These are phyloP conservation scores for Xerocomus nothofagi DNA, from an alignment of 1,284 basidiomycete species.

Conservation along the genomic window DNA sequence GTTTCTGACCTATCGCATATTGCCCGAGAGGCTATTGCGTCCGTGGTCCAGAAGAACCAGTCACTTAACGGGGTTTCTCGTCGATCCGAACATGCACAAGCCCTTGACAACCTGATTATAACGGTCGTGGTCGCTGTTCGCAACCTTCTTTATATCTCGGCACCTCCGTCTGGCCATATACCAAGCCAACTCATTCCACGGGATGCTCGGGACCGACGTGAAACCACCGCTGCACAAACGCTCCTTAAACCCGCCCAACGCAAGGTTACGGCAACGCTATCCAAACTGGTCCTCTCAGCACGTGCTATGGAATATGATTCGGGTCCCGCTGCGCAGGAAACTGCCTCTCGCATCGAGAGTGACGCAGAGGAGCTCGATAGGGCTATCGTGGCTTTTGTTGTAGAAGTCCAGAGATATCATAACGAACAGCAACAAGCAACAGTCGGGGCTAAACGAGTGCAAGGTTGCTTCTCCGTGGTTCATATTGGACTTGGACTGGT, in stretches of 20 bases:
- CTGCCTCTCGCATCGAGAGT: slow-evolving; percentile 69
- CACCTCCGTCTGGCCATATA: slow-evolving; percentile 62
- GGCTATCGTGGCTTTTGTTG: slow-evolving; percentile 70
- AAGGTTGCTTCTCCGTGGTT: slow-evolving; percentile 60
- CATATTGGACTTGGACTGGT: slow-evolving; percentile 72
- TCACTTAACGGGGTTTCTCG: slow-evolving; percentile 45
- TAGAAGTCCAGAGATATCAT: slow-evolving; percentile 65
- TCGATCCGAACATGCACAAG: slow-evolving; percentile 52
- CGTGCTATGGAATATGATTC: slow-evolving; percentile 78
- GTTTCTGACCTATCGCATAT: slow-evolving; percentile 58
- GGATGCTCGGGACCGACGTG: slow-evolving; percentile 44
- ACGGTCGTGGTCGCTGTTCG: slow-evolving; percentile 70
- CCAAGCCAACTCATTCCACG: slow-evolving; percentile 56
- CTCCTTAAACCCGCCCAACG: slow-evolving; percentile 72
- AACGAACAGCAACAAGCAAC: slow-evolving; percentile 38
- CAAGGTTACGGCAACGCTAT: slow-evolving; percentile 77
- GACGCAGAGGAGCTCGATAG: slow-evolving; percentile 79
- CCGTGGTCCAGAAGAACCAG: slow-evolving; percentile 60
- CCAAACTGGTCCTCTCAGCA: slow-evolving; percentile 72
- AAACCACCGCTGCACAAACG: slow-evolving; percentile 49
- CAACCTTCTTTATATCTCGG: slow-evolving; percentile 71
- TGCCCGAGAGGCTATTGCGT: slow-evolving; percentile 59
- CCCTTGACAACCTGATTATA: slow-evolving; percentile 63
- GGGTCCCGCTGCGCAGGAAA: slow-evolving; percentile 57
- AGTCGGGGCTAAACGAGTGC: slow-evolving; percentile 53